Percentiles rank a stretch among this genome's conserved stretches.
Conservation (phyloP, 2,329 filamentous ascomycete species). For the Malbranchea cinnamomea region DNA sequence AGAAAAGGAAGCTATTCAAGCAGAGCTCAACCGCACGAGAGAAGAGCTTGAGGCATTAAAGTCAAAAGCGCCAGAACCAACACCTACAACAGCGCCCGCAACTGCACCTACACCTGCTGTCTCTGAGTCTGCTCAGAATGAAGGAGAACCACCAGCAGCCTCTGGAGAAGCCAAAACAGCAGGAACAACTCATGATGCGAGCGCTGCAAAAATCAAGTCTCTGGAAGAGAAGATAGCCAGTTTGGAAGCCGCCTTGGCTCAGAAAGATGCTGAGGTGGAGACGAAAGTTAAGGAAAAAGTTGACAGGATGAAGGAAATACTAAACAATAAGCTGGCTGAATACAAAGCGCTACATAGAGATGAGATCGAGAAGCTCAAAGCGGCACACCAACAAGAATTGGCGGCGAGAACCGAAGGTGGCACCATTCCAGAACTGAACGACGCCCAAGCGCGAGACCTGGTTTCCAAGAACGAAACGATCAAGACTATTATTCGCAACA, state of each 20-base stretch:
- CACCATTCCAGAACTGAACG: slow-evolving; percentile 28
- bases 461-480: slow-evolving; percentile 36
- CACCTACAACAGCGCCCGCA: slow-evolving; percentile 21
- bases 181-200: slow-evolving; percentile 11
- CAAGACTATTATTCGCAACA: slow-evolving; percentile 38
- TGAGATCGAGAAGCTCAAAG: slow-evolving; percentile 34
- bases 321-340: slow-evolving; percentile 54
- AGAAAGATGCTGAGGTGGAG: slow-evolving; percentile 37
- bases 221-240: slow-evolving; percentile 46
- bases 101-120: slow-evolving; percentile 31
- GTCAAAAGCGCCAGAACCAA: slow-evolving; percentile 37
- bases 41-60: slow-evolving; percentile 38
- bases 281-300: slow-evolving; percentile 32
- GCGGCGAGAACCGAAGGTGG: slow-evolving; percentile 18
- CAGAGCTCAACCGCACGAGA: slow-evolving; percentile 48
- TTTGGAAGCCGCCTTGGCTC: slow-evolving; percentile 36
- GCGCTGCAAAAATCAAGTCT: slow-evolving; percentile 44
- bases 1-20: slow-evolving; percentile 55
- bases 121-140: slow-evolving; percentile 38
- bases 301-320: slow-evolving; percentile 49
- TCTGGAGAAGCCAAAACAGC: slow-evolving; percentile 12
- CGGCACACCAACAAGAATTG: slow-evolving; percentile 32
- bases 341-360: slow-evolving; percentile 35
- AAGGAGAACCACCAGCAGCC: slow-evolving; percentile 15
- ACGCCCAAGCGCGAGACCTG: slow-evolving; percentile 36